Conservation (phyloP, 2,329 filamentous ascomycete genomes). For the Trichocomaceae sp. region DNA sequence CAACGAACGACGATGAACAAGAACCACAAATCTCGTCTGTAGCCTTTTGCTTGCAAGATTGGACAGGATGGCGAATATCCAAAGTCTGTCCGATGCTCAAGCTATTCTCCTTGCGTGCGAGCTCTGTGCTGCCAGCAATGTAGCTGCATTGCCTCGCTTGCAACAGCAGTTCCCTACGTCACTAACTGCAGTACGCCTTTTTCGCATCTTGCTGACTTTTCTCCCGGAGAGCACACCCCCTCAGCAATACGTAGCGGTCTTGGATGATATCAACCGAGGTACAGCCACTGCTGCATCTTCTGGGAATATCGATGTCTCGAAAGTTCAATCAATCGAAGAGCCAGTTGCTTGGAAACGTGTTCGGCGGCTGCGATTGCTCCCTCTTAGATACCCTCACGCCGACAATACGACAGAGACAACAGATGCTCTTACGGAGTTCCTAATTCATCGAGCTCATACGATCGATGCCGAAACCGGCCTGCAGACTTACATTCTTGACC, state of each 20-base stretch:
- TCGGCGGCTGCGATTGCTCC: conserved; percentile 46
- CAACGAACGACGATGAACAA: not conserved
- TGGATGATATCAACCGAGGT: conserved; percentile 42
- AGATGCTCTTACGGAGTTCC: conserved; percentile 49
- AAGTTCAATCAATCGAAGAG: conserved; percentile 45
- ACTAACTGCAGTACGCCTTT: conserved; percentile 47
- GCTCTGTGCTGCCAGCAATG: conserved; percentile 49
- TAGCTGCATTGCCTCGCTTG: conserved; percentile 47
- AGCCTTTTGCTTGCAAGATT: not conserved
- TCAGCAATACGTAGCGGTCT: conserved; percentile 41
- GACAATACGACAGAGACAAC: conserved; percentile 37
- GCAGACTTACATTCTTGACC: conserved; percentile 48
- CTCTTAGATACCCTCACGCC: conserved; percentile 43
- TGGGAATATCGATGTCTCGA: conserved; percentile 40
- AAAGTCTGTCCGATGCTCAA: conserved; percentile 48
- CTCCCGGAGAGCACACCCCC: conserved; percentile 54
- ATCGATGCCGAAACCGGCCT: conserved; percentile 56
- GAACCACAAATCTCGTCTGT: not conserved
- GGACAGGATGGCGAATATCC: conserved; percentile 30
- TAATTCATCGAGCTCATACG: conserved; percentile 54
- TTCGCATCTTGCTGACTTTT: conserved; percentile 56
- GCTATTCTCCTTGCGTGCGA: conserved; percentile 53
- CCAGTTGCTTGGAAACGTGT: conserved; percentile 47
- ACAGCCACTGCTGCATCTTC: conserved; percentile 17
- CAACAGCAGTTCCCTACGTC: conserved; percentile 42